Conservation (phyloP, 2,329 filamentous ascomycete genomes). For the Fusarium nelsonii region DNA sequence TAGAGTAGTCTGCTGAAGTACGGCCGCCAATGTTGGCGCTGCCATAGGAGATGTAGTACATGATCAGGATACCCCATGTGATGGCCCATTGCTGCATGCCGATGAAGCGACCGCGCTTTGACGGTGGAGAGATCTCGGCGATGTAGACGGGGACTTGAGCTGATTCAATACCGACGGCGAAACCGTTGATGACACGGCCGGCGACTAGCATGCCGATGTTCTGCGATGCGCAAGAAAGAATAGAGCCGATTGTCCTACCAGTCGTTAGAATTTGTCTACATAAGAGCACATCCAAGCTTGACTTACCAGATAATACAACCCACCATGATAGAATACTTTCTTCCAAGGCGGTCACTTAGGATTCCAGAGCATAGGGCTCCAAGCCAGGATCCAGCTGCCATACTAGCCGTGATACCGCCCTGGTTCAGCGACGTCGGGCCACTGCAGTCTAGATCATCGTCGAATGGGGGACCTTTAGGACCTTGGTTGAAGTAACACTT, state of each 20-base stretch:
- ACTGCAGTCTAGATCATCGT: slow-evolving; percentile 47
- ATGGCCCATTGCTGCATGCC: slow-evolving; percentile 77
- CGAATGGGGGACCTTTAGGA: slow-evolving; percentile 50
- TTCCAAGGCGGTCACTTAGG: slow-evolving; percentile 62
- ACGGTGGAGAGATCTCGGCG: slow-evolving; percentile 75
- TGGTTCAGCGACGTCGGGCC: slow-evolving; percentile 58
- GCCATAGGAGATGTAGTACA: slow-evolving; percentile 76
- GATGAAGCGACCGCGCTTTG: slow-evolving; percentile 53
- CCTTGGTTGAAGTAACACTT: slow-evolving; percentile 57
- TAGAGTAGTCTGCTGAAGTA: slow-evolving; percentile 62
- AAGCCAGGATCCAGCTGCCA: slow-evolving; percentile 65
- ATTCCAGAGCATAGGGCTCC: slow-evolving; percentile 63
- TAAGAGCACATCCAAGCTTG: not conserved
- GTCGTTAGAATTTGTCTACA: fast-evolving
- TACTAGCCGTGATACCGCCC: slow-evolving; percentile 65
- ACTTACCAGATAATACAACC: slow-evolving; percentile 65
- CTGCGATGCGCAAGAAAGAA: slow-evolving; percentile 59
- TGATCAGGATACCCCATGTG: slow-evolving; percentile 76
- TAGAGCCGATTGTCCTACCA: slow-evolving; percentile 62
- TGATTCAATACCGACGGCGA: slow-evolving; percentile 72
- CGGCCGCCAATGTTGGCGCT: slow-evolving; percentile 67
- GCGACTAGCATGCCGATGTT: slow-evolving; percentile 56
- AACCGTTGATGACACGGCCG: slow-evolving; percentile 72
- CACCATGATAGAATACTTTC: slow-evolving; percentile 64
- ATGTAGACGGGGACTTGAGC: slow-evolving; percentile 79